These are phyloP conservation scores for Ligustrum vulgare DNA, from an alignment of 257 asterid genomes.

Conservation along the genomic window DNA sequence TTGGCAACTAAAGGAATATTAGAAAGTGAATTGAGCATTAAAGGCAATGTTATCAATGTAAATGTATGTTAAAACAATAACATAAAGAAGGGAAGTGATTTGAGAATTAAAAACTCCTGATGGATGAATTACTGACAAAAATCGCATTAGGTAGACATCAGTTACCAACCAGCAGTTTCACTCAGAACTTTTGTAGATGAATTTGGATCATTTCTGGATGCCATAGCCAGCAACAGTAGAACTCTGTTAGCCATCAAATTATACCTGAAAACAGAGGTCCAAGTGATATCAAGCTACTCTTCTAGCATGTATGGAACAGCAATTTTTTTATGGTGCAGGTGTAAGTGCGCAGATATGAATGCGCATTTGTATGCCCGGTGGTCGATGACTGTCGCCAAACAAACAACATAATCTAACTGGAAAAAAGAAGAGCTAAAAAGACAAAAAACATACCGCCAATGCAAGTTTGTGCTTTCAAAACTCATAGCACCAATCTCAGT, in stretches of 20 bases:
- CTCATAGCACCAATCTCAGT: slow-evolving; percentile 88
- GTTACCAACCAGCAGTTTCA: slow-evolving; percentile 77
- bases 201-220: slow-evolving; percentile 74
- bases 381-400: slow-evolving; percentile 4
- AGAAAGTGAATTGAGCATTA: slow-evolving; percentile 9
- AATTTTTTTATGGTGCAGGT: slow-evolving; percentile 1
- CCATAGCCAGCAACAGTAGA: slow-evolving; percentile 87
- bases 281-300: slow-evolving; percentile 22
- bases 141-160: slow-evolving; percentile 16
- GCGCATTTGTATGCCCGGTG: slow-evolving; percentile 15
- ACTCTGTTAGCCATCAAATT: slow-evolving; percentile 98
- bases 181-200: slow-evolving; percentile 62
- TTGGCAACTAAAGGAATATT: neutral
- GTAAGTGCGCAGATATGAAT: slow-evolving; percentile 19
- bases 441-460: slow-evolving; percentile 73
- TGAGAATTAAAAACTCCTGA: neutral
- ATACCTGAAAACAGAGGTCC: slow-evolving; percentile 62
- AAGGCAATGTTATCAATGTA: neutral
- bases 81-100: neutral
- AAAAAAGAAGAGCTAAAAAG: slow-evolving; percentile 14
- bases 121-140: neutral
- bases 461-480: slow-evolving; percentile 78
- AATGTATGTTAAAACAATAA: neutral
- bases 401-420: slow-evolving; percentile 13
- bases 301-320: slow-evolving; percentile 13